phyloP scores from a whole-genome alignment of 768 basidiomycete species.

The Tricholomella constricta region DNA sequence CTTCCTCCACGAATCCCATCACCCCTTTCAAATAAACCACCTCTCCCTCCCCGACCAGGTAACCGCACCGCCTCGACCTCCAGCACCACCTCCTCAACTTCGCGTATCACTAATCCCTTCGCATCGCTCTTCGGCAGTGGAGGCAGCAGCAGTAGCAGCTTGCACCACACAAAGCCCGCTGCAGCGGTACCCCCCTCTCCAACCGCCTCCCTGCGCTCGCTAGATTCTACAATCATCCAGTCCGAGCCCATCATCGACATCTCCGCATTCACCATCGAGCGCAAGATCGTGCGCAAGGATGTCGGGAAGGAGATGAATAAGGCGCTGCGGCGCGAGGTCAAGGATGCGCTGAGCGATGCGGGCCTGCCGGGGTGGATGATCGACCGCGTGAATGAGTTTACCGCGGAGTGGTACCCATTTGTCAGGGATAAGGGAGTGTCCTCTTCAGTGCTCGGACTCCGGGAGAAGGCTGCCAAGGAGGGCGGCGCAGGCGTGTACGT shows the following conservation, averaged over 20 bases:
- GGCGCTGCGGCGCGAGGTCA: conserved; percentile 57
- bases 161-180: conserved; percentile 28
- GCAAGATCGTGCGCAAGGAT: conserved; percentile 52
- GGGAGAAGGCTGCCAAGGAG: conserved; percentile 28
- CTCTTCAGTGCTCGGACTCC: not conserved
- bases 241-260: conserved; percentile 49
- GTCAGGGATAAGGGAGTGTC: conserved; percentile 30
- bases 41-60: conserved; percentile 42
- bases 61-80: conserved; percentile 24
- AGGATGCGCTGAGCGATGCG: conserved; percentile 42
- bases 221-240: conserved; percentile 29
- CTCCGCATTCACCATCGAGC: conserved; percentile 60
- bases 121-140: conserved; percentile 77
- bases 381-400: conserved; percentile 60
- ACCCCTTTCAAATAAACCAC: conserved; percentile 30
- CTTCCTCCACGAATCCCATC: conserved; percentile 49
- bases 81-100: conserved; percentile 22
- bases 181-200: conserved; percentile 33
- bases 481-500: conserved; percentile 30
- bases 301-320: conserved; percentile 55
- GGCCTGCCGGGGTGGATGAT: conserved; percentile 56
- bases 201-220: conserved; percentile 32
- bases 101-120: conserved; percentile 72
- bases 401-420: conserved; percentile 59
- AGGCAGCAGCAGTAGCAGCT: conserved; percentile 28